Conservation (phyloP, 768 basidiomycete genomes). For the Suillus fuscotomentosus region DNA sequence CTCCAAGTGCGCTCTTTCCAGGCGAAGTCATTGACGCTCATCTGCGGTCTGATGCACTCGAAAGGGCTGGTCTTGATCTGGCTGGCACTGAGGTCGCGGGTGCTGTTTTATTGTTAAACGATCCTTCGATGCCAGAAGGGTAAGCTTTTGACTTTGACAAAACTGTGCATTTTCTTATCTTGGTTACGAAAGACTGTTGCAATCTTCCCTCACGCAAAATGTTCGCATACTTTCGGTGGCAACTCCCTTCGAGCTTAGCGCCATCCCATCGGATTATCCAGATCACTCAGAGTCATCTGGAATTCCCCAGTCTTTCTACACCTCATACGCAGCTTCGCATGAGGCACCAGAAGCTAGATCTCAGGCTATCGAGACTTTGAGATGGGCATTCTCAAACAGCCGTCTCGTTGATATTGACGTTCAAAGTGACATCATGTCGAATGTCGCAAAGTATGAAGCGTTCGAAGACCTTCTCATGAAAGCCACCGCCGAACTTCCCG, state of each 20-base stretch:
- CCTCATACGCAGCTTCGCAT: slow-evolving; percentile 51
- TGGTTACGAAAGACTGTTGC: slow-evolving; percentile 3
- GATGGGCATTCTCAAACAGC: slow-evolving; percentile 64
- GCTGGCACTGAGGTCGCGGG: slow-evolving; percentile 33
- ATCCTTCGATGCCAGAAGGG: background rate
- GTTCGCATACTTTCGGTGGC: slow-evolving; percentile 43
- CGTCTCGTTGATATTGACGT: slow-evolving; percentile 73
- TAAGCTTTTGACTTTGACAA: background rate
- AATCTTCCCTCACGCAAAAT: background rate
- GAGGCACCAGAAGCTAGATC: slow-evolving; percentile 40
- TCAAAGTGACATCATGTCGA: slow-evolving; percentile 46
- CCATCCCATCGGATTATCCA: slow-evolving; percentile 39
- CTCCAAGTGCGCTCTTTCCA: slow-evolving; percentile 67
- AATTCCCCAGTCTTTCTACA: slow-evolving; percentile 52
- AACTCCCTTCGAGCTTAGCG: slow-evolving; percentile 60
- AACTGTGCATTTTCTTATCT: background rate
- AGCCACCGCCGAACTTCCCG: slow-evolving; percentile 43
- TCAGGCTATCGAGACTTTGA: slow-evolving; percentile 51
- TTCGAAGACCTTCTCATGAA: slow-evolving; percentile 74
- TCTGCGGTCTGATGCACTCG: slow-evolving; percentile 45
- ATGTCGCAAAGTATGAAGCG: slow-evolving; percentile 55
- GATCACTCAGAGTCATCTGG: slow-evolving; percentile 31
- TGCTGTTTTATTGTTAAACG: slow-evolving; percentile 29
- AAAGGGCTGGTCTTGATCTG: background rate
- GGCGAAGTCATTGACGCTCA: slow-evolving; percentile 65